Conservation (phyloP, 306 rosid genomes). For the Castanopsis chinensis region DNA sequence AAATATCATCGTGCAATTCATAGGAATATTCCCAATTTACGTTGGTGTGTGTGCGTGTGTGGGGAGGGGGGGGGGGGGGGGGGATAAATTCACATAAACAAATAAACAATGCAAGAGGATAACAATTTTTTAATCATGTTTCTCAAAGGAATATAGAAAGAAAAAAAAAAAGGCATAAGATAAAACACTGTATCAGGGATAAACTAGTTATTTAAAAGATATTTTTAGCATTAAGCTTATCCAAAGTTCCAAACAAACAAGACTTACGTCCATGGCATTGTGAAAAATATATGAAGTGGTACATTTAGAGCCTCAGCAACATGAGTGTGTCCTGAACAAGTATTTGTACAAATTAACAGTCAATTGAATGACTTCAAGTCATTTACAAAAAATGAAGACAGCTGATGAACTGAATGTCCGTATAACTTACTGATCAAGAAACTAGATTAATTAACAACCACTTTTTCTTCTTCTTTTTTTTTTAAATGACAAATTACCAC, state of each 20-base stretch:
- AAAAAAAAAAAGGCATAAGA: constrained; percentile 10
- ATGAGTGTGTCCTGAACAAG: constrained; percentile 81
- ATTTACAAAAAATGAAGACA: not conserved
- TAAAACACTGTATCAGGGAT: not conserved
- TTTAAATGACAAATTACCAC: no score
- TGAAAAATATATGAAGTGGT: constrained; percentile 85
- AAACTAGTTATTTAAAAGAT: not conserved
- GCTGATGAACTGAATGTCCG: not conserved
- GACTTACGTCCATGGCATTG: constrained; percentile 99
- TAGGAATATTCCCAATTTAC: constrained; percentile 8
- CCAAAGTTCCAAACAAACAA: constrained; percentile 35
- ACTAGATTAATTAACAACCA: not conserved
- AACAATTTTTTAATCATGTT: not conserved
- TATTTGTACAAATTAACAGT: constrained; percentile 24
- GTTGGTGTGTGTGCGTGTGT: not conserved
- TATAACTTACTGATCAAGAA: not conserved
- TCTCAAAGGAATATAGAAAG: not conserved
- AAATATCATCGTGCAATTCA: constrained; percentile 4
- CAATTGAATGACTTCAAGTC: constrained; percentile 7
- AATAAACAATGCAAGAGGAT: not conserved
- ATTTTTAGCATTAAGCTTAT: constrained; percentile 22
- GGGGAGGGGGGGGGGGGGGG: no score
- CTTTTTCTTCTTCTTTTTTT: no score
- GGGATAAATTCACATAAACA: not conserved
- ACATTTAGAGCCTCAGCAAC: constrained; percentile 76